A percentile compares a stretch with the other conserved stretches of the same genome.
phyloP scores from a whole-genome alignment of 1,284 basidiomycete genomes.

The Ustilago tritici region DNA sequence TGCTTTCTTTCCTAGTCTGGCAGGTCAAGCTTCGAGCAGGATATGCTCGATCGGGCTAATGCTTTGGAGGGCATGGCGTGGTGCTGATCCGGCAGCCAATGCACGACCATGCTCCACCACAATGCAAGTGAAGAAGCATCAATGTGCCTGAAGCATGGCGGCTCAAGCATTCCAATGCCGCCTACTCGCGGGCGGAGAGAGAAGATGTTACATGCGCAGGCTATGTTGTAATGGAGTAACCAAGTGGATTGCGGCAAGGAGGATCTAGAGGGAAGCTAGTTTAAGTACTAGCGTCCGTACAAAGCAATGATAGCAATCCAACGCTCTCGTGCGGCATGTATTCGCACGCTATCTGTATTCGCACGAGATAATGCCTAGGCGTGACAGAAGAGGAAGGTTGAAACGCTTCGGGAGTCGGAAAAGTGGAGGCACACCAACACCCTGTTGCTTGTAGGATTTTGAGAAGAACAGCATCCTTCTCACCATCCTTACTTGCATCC shows the following conservation, averaged over 20 bases:
- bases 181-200: not conserved
- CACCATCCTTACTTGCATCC: not conserved
- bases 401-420: not conserved
- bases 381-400: not conserved
- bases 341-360: too few species aligned
- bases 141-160: not conserved
- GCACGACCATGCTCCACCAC: not conserved
- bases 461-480: not conserved
- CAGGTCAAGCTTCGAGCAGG: not conserved
- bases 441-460: conserved; percentile 6
- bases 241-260: too few species aligned
- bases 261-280: too few species aligned
- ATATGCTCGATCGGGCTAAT: not conserved
- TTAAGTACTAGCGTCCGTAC: too few species aligned
- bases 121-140: not conserved
- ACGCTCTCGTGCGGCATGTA: too few species aligned
- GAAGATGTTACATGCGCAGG: too few species aligned
- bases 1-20: not conserved
- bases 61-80: not conserved
- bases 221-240: too few species aligned
- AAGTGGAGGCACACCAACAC: conserved; percentile 5
- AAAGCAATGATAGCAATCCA: too few species aligned
- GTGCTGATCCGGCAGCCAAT: not conserved
- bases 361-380: too few species aligned
- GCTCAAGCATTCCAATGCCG: not conserved